A percentile compares a stretch with the other conserved stretches of the same genome.
Conservation (phyloP, 2,329 filamentous ascomycete genomes). For the Paraphaeosphaeria minitans region DNA sequence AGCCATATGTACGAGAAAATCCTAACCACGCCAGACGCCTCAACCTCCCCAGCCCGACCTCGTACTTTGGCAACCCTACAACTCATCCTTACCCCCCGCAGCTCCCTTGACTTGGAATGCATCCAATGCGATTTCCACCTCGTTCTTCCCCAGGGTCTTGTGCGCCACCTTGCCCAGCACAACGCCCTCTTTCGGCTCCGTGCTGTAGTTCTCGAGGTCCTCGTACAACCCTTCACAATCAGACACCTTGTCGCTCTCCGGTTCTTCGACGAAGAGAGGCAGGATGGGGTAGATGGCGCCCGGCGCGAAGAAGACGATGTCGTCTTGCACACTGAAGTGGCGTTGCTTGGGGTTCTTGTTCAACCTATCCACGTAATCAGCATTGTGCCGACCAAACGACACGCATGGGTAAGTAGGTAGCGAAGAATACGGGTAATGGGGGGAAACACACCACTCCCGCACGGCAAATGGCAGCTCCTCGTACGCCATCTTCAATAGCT, state of each 20-base stretch:
- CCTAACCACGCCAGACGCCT: too few species aligned
- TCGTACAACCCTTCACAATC: slow-evolving; percentile 52
- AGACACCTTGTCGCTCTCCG: slow-evolving; percentile 34
- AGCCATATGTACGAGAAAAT: too few species aligned
- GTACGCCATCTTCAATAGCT: slow-evolving; percentile 55
- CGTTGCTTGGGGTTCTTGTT: slow-evolving; percentile 51
- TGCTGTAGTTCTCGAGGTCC: slow-evolving; percentile 37
- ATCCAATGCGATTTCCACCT: slow-evolving; percentile 40
- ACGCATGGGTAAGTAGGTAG: slow-evolving; percentile 18
- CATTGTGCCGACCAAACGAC: not conserved
- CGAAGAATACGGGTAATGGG: too few species aligned
- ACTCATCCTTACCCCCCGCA: slow-evolving; percentile 8
- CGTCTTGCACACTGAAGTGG: slow-evolving; percentile 49
- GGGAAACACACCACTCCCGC: slow-evolving; percentile 23
- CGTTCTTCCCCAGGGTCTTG: slow-evolving; percentile 28
- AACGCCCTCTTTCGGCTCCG: slow-evolving; percentile 35
- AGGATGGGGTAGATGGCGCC: slow-evolving; percentile 58
- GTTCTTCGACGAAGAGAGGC: slow-evolving; percentile 56
- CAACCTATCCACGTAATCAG: slow-evolving; percentile 38
- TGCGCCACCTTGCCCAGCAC: slow-evolving; percentile 38
- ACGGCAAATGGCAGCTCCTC: slow-evolving; percentile 52
- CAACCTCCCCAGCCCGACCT: too few species aligned
- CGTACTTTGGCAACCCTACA: not conserved
- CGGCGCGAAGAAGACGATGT: slow-evolving; percentile 59
- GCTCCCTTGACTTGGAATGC: slow-evolving; percentile 31